Conservation (phyloP, 257 asterid genomes). For the Ocimum tenuiflorum region DNA sequence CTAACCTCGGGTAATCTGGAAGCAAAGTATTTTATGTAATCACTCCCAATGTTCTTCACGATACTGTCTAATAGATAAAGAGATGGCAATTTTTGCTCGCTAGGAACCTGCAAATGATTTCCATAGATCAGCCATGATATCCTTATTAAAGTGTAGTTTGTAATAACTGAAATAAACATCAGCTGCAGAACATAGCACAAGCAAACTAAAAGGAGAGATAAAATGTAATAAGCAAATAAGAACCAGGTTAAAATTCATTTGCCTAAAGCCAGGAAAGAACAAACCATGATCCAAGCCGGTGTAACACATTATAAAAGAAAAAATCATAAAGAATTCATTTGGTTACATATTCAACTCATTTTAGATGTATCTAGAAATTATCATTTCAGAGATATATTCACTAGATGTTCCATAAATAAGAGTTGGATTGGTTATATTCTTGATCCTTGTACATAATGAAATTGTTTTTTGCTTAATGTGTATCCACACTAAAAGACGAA, state of each 20-base stretch:
- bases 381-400: not conserved
- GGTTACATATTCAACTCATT: not conserved
- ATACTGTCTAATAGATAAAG: slow-evolving; percentile 89
- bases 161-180: not conserved
- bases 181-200: not conserved
- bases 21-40: slow-evolving; percentile 73
- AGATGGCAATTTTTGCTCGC: slow-evolving; percentile 89
- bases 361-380: not conserved
- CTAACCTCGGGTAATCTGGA: slow-evolving; percentile 77
- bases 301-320: slow-evolving; percentile 1
- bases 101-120: slow-evolving; percentile 65
- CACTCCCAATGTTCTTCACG: slow-evolving; percentile 95
- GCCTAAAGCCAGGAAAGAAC: not conserved
- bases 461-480: not conserved
- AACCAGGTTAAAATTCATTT: slow-evolving; percentile 7
- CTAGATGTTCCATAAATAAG: not conserved
- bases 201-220: not conserved
- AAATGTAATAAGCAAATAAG: not conserved
- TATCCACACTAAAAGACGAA: not conserved
- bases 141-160: too few species aligned
- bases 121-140: slow-evolving; percentile 3
- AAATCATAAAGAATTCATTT: not conserved
- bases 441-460: not conserved
- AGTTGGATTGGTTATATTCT: not conserved
- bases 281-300: not conserved